Base-by-base conservation (phyloP, 495 filamentous ascomycete species). In the Aspergillus bertholletiae region DNA sequence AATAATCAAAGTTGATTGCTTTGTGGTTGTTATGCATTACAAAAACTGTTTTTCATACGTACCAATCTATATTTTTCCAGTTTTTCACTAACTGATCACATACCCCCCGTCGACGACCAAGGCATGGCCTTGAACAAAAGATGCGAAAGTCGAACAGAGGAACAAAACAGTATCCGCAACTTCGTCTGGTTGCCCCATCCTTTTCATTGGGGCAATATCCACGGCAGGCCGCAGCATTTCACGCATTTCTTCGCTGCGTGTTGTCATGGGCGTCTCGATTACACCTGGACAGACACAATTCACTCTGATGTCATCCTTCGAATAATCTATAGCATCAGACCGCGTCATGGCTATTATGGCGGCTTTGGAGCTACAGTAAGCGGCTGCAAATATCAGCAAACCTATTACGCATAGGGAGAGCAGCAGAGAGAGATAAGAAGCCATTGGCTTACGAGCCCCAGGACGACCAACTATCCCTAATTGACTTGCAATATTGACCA, bases 401-500 rank as follows among this genome's bases (percentile, higher is more conserved):
- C 9, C 5, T 48, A 4, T 21, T 22, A 21, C 30, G 3, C 9
- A 8, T 5, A n/a, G 7, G 34, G 15, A 21, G 17, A 32, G 24
- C n/a, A n/a, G n/a, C n/a, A n/a, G n/a, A n/a, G n/a, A n/a, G n/a
- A n/a, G n/a, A n/a, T n/a, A n/a, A 13, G 21, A 37, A 35, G 20
- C 24, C 27, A 21, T 13, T 23, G 15, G 74, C 76, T 67, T 55
- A 80, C 79, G 62, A 23, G 79, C 75, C 54, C 63, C 66, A 12
- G 77, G 71, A 13, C 74, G 62, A 15, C 72, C 70, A 1, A 83
- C 79, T 48, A 82, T 61, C 0, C 79, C 80, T n/a, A 83, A 56
- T 52, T 81, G 78, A 53, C 75, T 79, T 8, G 80, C 78, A 49
- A 83, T 74, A 61, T 81, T 81, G 9, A 83, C 80, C 8, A 81